Evolutionary conservation across 352 stramenopile species (phyloP), one percentile per base, ranked within the genome.

Genomic region (Globisporangium nunn): DNA sequence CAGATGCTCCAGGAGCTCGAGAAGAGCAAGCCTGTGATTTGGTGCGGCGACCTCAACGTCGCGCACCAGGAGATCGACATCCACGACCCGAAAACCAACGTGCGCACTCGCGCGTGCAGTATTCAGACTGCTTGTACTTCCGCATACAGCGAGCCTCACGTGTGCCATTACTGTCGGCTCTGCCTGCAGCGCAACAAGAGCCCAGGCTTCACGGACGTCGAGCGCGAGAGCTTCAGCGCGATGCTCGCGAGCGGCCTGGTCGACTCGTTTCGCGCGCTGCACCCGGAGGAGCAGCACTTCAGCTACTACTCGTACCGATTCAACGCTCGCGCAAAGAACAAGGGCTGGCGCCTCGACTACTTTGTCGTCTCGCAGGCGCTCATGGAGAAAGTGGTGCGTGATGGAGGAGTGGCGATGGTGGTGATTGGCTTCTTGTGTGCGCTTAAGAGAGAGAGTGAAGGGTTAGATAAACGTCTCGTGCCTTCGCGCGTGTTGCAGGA

Each of bases 41-140:
- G 80, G 81, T 92, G 84, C 56, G 84, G 84, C 23, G 84, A 94
- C 56, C 57, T 94, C 50, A 94, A 94, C 61, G 84, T 94, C 52
- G 84, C 84, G 31, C 77, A 94, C 71, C 62, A 94, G 67, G 84
- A 94, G 55, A 92, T 94, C 49, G 84, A 94, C 63, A 94, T 94
- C 54, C 84, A 94, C 60, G 80, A 94, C 68, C 84, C 84, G 41
- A 91, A 91, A 61, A 67, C 69, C 45, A 94, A 94, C 61, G 75
- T 85, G 66, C 41, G 68, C 43, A 23, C 23, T 23, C 23, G 18
- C 4, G 3, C 5, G 23, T 23, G 40, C 0, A 28, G 17, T 17
- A 10, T 41, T 14, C 14, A 30, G n/a, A 23, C 23, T 23, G 1
- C 23, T 23, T 23, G 23, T 23, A 23, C 23, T 23, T 23, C 23